phyloP scores from a whole-genome alignment of 306 rosid genomes.

The Vicia faba region DNA sequence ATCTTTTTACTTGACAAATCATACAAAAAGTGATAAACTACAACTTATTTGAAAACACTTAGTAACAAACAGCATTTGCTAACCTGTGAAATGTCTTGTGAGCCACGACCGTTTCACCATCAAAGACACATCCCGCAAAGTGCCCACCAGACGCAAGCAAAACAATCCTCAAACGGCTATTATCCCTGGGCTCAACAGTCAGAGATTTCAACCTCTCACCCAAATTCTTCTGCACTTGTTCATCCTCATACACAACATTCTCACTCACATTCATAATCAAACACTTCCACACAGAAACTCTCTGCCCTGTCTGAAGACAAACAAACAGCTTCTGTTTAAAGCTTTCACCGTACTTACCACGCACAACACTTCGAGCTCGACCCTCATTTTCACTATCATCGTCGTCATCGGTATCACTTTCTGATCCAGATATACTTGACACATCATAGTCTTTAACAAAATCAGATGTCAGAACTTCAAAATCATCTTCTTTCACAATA shows the following conservation, averaged over 20 bases:
- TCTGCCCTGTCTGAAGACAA: constrained; percentile 62
- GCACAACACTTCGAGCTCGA: constrained; percentile 34
- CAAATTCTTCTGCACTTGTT: constrained; percentile 47
- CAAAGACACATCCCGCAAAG: constrained; percentile 92
- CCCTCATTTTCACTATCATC: constrained; percentile 48
- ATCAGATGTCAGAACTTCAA: constrained; percentile 82
- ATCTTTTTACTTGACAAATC: background rate
- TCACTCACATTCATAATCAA: constrained; percentile 69
- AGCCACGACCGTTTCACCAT: constrained; percentile 76
- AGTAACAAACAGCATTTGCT: constrained; percentile 29
- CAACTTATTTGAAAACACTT: background rate
- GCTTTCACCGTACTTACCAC: constrained; percentile 42
- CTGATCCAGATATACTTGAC: constrained; percentile 96
- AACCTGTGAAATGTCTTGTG: constrained; percentile 98
- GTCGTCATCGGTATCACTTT: constrained; percentile 67
- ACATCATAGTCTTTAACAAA: constrained; percentile 81
- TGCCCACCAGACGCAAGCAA: constrained; percentile 94
- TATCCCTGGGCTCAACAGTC: constrained; percentile 66
- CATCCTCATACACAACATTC: constrained; percentile 47
- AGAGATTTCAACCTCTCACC: constrained; percentile 58
- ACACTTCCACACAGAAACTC: constrained; percentile 82
- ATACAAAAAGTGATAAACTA: background rate
- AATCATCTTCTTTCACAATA: constrained; percentile 90
- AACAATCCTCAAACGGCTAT: constrained; percentile 65
- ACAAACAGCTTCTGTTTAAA: constrained; percentile 61